Percentiles rank a stretch among this genome's conserved stretches.
Evolutionary conservation across 768 basidiomycete species (phyloP).

Genomic region (Tephrocybe sp.): DNA sequence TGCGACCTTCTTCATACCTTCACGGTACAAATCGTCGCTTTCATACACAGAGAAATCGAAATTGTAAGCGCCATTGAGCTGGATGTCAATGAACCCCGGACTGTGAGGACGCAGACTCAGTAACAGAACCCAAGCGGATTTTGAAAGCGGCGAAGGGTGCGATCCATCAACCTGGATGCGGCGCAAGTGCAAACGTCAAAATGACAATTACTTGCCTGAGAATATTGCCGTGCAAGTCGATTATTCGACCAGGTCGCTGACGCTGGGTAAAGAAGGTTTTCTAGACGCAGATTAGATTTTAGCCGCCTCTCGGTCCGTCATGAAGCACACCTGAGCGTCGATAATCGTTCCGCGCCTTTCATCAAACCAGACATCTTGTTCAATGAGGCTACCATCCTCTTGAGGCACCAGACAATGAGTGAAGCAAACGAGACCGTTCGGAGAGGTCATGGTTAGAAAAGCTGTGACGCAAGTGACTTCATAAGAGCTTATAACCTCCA

Average conservation of each 20-base stretch:
- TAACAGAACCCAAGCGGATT: not conserved
- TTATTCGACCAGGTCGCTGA: constrained; percentile 56
- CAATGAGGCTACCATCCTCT: constrained; percentile 74
- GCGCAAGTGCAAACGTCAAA: not conserved
- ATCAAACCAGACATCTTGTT: constrained; percentile 83
- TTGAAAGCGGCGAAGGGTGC: not conserved
- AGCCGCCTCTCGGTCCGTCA: not conserved
- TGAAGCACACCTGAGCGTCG: constrained; percentile 59
- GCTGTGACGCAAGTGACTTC: not conserved
- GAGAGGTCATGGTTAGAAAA: constrained; percentile 32
- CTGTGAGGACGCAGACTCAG: constrained; percentile 29
- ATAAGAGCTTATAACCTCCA: constrained; percentile 5
- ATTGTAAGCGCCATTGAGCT: constrained; percentile 88
- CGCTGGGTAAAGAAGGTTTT: constrained; percentile 63
- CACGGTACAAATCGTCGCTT: constrained; percentile 62
- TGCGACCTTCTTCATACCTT: constrained; percentile 68
- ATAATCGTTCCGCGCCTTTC: constrained; percentile 69
- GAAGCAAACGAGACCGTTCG: constrained; percentile 77
- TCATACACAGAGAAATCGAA: constrained; percentile 87
- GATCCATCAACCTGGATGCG: not conserved
- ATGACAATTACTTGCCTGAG: constrained; percentile 45
- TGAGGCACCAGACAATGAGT: constrained; percentile 81
- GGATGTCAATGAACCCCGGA: constrained; percentile 84
- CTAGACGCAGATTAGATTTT: constrained; percentile 33
- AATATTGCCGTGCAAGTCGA: constrained; percentile 77